Base-by-base conservation (phyloP, 2,329 filamentous ascomycete genomes). In the Fulvia fulva region DNA sequence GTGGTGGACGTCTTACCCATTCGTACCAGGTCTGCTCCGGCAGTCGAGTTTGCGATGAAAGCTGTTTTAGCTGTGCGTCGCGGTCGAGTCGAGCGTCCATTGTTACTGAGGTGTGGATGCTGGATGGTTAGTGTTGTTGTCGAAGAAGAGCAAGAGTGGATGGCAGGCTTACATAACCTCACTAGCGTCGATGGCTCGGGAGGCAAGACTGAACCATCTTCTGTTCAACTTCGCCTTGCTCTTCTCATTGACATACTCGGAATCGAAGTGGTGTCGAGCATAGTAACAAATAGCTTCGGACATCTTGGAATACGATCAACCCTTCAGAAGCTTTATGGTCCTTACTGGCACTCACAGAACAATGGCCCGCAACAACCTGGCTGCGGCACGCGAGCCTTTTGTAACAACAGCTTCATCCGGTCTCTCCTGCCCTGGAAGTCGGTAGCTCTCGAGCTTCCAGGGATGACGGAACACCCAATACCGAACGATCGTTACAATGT, bases 51-150 rank as follows among this genome's bases (percentile, higher is more conserved):
- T 57, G 55, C 8, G 63, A 65, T 30, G 21, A 47, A 28, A 63
- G 55, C 21, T 55, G 44, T 45, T 62, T 59, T 19, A 66, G 44
- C 8, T 63, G 55, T 14, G 59, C 60, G 32, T 66, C 64, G 37
- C 64, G 60, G 34, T 66, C 54, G 52, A 66, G 58, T 19, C 64
- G 63, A 37, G 63, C 64, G 51, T 66, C 62, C 64, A 66, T 66
- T 14, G 57, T 58, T 37, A 60, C 54, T 5, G 51, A 41, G 14
- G 32, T 45, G 23, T 14, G 14, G 19, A 51, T 34, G 25, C 23
- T 26, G 25, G 9, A 22, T 9, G 5, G 51, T 53, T 16, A 47
- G 43, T 16, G 5, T 8, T 23, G 9, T 12, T 12, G 44, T 25
- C 16, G 12, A 3, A 25, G 44, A 23, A 12, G 21, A 47, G 11